Percentiles rank a stretch among this genome's conserved stretches.
These are phyloP conservation scores for Penicilliopsis zonata DNA, from an alignment of 495 filamentous ascomycete species.

Conservation along the genomic window DNA sequence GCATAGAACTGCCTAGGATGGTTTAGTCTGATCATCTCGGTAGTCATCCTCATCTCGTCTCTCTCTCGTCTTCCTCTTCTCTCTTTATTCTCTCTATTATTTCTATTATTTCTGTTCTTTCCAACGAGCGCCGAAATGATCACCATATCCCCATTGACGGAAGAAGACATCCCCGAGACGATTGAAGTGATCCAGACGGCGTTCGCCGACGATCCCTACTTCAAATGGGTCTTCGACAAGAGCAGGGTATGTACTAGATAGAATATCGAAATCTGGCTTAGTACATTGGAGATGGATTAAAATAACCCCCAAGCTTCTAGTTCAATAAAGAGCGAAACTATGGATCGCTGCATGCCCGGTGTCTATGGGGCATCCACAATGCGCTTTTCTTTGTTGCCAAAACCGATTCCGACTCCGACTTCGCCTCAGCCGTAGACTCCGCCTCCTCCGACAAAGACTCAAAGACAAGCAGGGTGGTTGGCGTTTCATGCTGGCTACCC, in stretches of 20 bases:
- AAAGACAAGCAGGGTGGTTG: no score
- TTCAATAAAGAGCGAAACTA: slow-evolving; percentile 43
- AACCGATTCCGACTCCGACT: slow-evolving; percentile 19
- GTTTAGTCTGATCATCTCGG: background rate
- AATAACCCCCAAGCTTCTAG: no score
- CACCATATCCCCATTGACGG: slow-evolving; percentile 39
- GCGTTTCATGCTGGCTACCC: slow-evolving; percentile 53
- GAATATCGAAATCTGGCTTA: no score
- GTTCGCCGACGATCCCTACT: slow-evolving; percentile 53
- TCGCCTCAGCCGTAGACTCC: no score
- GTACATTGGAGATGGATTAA: background rate
- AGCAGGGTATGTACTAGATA: slow-evolving; percentile 37
- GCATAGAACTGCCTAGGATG: slow-evolving; percentile 1
- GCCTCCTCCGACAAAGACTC: no score
- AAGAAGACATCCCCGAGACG: slow-evolving; percentile 48
- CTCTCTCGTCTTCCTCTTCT: slow-evolving; percentile 2
- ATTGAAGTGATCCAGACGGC: slow-evolving; percentile 41
- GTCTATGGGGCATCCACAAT: slow-evolving; percentile 52
- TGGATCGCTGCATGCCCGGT: slow-evolving; percentile 44
- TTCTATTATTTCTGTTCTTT: background rate
- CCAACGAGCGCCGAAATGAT: background rate
- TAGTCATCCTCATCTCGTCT: background rate
- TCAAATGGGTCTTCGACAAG: slow-evolving; percentile 47
- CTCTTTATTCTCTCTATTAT: slow-evolving; percentile 1
- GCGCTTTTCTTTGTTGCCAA: slow-evolving; percentile 54